Base-by-base conservation (phyloP, 1,284 basidiomycete species). In the Pseudozyma sp. region DNA sequence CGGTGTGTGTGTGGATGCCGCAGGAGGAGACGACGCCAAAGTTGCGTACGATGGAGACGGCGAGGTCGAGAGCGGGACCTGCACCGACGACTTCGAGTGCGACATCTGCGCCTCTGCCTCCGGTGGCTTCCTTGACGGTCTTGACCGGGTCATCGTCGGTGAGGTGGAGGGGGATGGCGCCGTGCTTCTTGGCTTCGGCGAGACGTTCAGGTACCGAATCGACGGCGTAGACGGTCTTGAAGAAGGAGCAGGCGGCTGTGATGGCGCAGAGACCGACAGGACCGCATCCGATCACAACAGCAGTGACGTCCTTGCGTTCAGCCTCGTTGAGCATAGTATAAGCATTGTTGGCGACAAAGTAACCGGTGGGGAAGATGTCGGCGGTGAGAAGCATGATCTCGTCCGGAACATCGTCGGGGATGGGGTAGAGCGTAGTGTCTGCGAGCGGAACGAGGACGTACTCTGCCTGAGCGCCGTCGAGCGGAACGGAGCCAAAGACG, bases 391-490 rank as follows among this genome's bases (percentile, higher is more conserved):
- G 78, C 67, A 86, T 83, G 13, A 85, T 75, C 52, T 86, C 85
- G 54, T 85, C 80, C 4, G 87, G 85, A 35, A 88, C 86, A 60
- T 87, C 87, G 14, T 53, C 42, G 7, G 75, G 78, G 40, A 92
- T 87, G 65, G 88, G 90, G 86, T 91, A 92, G 7, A 93, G 87
- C 0, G 91, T 92, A 17, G 91, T 91, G 30, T 92, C 92, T 0
- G 91, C 92, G 60, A 88, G 88, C 7, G 92, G 92, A 81, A 82
- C 89, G 31, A 91, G 89, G 4, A 93, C 88, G 82, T 91, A 96
- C 84, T 94, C 93, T 0, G 93, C 93, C 86, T 96, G 94, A 1
- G 90, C 92, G 11, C 94, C 94, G 8, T 91, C 90, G 0, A 93
- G 88, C 10, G 85, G 80, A 0, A 90, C 89, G 35, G 89, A 89